Percentiles rank a stretch among this genome's conserved stretches.
Evolutionary conservation across 345 rosid genomes (phyloP).

Genomic region (Kernera saxatilis): DNA sequence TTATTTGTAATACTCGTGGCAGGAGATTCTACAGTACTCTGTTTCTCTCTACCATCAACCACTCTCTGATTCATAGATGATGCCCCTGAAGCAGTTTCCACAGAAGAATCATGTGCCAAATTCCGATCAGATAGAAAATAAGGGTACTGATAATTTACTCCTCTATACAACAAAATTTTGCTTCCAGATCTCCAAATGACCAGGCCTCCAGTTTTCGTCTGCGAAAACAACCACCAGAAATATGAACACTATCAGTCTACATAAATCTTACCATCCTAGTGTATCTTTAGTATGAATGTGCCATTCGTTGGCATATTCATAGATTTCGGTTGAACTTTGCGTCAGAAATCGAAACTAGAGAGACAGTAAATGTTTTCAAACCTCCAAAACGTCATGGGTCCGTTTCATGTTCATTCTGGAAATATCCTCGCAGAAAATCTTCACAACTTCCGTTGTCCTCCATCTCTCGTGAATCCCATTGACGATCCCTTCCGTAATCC

Average conservation of each 20-base stretch:
- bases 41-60: constrained; percentile 24
- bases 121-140: constrained; percentile 51
- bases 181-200: constrained; percentile 96
- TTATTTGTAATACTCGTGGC: constrained; percentile 16
- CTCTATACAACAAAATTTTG: constrained; percentile 78
- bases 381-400: constrained; percentile 97
- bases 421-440: constrained; percentile 78
- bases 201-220: constrained; percentile 94
- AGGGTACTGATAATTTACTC: constrained; percentile 71
- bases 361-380: constrained; percentile 20
- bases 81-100: constrained; percentile 28
- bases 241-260: constrained; percentile 2
- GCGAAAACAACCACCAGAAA: constrained; percentile 24
- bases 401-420: constrained; percentile 85
- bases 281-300: neutral
- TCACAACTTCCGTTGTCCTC: constrained; percentile 73
- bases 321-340: neutral
- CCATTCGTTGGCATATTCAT: neutral
- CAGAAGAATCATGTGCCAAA: constrained; percentile 23
- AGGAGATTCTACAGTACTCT: constrained; percentile 22
- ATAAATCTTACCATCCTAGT: neutral
- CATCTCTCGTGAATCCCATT: constrained; percentile 98
- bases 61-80: constrained; percentile 19
- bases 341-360: neutral
- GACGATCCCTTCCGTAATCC: constrained; percentile 92